Evolutionary conservation across 352 stramenopile genomes (phyloP), one percentile per base, ranked within the genome.

Genomic region (Phytopythium montanum): DNA sequence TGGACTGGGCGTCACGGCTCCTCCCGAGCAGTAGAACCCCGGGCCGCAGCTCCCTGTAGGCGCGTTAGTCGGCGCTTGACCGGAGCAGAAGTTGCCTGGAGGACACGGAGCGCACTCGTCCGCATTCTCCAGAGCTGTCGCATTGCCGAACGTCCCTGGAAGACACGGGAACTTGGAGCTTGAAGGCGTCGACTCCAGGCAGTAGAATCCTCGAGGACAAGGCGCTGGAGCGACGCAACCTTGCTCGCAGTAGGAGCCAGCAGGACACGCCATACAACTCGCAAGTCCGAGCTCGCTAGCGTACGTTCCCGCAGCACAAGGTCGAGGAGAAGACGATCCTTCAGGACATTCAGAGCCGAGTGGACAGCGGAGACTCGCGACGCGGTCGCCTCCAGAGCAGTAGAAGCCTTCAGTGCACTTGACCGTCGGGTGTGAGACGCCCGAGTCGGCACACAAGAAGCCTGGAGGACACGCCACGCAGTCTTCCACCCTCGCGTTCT

Each of bases 141-240:
- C 41, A 48, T 82, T 81, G 26, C 87, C 82, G 56, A 79, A 95
- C 0, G 81, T 80, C 3, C 86, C 86, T 23, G 76, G 62, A 12
- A 68, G 65, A 60, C 85, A 92, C 16, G 81, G 72, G 58, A 75
- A 95, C 46, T 64, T 72, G 2, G 68, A 81, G 33, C 61, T 29
- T 0, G 62, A 73, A 1, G 72, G 66, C 2, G 77, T 96, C 34
- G 75, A 61, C 0, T 69, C 28, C 0, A 78, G 85, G 60, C 90
- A 98, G 57, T 88, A 97, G 60, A 76, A 93, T 5, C 88, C 90
- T 39, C 62, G 53, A 2, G 75, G 78, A 49, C 90, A 98, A 28
- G 64, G 23, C 38, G 60, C 26, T 14, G 88, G 86, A 2, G 49
- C 72, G 12, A 75, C 54, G 3, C 65, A 70, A 0, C 76, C 82